phyloP scores from a whole-genome alignment of 192 early-diverging fungal genomes.

The Umbelopsis sp. region DNA sequence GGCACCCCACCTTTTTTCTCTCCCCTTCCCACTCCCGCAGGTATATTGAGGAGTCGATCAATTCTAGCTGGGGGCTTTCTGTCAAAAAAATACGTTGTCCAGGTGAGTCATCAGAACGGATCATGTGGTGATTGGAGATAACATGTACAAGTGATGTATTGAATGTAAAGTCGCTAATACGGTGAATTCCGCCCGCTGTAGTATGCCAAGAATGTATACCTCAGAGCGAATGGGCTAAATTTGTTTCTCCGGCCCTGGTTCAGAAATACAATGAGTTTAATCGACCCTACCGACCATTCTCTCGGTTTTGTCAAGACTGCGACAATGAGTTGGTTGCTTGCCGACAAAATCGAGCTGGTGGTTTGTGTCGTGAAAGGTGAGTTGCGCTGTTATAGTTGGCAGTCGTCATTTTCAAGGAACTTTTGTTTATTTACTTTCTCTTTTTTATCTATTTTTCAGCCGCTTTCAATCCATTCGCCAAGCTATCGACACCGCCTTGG shows the following conservation, averaged over 20 bases:
- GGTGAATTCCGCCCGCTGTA: not conserved
- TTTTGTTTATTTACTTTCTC: not conserved
- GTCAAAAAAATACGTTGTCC: conserved; percentile 16
- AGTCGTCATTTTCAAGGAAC: too few species aligned
- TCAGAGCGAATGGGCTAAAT: conserved; percentile 20
- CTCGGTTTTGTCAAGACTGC: conserved; percentile 11
- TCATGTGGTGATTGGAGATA: too few species aligned
- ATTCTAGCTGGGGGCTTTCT: conserved; percentile 15
- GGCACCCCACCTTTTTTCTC: not conserved
- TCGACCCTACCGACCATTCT: conserved; percentile 5
- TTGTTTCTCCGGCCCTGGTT: conserved; percentile 9
- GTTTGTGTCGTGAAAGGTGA: conserved; percentile 8
- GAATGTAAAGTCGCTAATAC: not conserved
- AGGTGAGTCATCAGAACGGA: not conserved
- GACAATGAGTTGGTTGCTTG: not conserved
- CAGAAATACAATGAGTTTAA: conserved; percentile 6
- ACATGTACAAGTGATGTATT: not conserved
- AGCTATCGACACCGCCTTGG: not conserved
- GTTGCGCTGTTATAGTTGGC: not conserved
- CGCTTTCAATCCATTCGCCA: conserved; percentile 6
- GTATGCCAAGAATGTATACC: conserved; percentile 22
- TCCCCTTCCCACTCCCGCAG: conserved; percentile 10
- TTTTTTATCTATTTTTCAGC: not conserved
- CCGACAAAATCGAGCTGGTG: not conserved
- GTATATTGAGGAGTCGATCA: conserved; percentile 17